Conservation (phyloP, 148 eudicot genomes). For the Rhododendron kiyosumense region DNA sequence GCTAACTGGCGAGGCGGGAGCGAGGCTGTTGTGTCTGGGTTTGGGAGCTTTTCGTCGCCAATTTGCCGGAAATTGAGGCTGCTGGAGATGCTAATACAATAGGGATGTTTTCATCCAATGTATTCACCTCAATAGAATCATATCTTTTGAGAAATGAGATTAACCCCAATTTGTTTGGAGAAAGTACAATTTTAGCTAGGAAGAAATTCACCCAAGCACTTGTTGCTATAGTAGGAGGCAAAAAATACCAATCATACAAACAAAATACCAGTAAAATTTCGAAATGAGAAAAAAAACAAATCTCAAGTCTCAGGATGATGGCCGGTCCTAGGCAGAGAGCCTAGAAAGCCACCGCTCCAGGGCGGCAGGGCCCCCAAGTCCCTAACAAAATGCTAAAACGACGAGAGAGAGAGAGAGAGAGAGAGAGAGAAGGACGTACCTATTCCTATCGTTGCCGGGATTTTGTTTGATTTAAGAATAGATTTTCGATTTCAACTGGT, state of each 20-base stretch:
- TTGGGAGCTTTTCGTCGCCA: too few species aligned
- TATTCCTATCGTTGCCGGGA: neutral
- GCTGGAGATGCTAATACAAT: too few species aligned
- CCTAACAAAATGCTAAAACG: neutral
- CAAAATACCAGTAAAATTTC: neutral
- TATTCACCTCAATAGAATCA: too few species aligned
- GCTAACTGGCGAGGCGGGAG: too few species aligned
- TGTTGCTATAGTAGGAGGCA: too few species aligned
- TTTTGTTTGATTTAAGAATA: neutral
- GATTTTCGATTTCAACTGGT: neutral
- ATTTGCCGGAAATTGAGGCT: too few species aligned
- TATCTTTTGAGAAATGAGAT: too few species aligned
- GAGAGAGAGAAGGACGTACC: neutral
- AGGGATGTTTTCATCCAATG: too few species aligned
- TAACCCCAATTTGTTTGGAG: too few species aligned
- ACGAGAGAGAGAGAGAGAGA: neutral
- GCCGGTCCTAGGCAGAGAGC: neutral
- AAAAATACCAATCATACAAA: neutral
- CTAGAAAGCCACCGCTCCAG: neutral
- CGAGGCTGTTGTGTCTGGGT: too few species aligned
- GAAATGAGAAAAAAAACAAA: neutral
- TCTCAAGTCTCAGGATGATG: neutral
- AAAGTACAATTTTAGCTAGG: too few species aligned
- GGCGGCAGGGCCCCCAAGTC: neutral
- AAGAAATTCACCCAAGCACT: too few species aligned